Evolutionary conservation across 2,329 filamentous ascomycete species (phyloP).

Genomic region (Alternaria consortialis): DNA sequence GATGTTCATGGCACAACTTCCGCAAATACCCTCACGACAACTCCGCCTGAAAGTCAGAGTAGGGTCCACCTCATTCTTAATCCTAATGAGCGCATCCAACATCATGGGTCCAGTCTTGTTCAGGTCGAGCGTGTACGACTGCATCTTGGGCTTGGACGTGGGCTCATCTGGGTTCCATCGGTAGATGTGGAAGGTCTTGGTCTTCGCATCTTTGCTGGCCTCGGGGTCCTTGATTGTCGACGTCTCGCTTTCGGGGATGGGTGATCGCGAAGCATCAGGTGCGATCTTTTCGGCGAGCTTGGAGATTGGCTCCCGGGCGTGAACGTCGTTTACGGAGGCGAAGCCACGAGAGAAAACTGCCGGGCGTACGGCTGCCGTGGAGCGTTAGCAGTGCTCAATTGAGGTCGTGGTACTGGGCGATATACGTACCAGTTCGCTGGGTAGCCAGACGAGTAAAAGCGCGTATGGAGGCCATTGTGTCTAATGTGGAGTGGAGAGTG

Average conservation of each 20-base stretch:
- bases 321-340: constrained; percentile 49
- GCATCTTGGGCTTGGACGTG: constrained; percentile 92
- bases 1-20: constrained; percentile 99
- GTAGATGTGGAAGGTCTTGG: constrained; percentile 99
- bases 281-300: constrained; percentile 42
- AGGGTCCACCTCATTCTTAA: constrained; percentile 99
- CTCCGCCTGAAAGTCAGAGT: constrained; percentile 95
- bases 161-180: constrained; percentile 97
- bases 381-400: constrained; percentile 40
- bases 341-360: constrained; percentile 50
- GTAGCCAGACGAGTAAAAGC: constrained; percentile 50
- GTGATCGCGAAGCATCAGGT: constrained; percentile 36
- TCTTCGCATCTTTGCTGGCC: constrained; percentile 64
- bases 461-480: constrained; percentile 51
- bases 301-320: constrained; percentile 45
- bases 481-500: constrained; percentile 37
- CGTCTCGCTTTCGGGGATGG: constrained; percentile 62
- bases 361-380: constrained; percentile 43
- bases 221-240: constrained; percentile 70
- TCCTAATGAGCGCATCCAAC: constrained; percentile 92
- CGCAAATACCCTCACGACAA: constrained; percentile 98
- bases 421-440: constrained; percentile 47
- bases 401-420: constrained; percentile 9
- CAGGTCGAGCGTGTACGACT: constrained; percentile 91
- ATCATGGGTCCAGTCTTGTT: constrained; percentile 99